phyloP scores from a whole-genome alignment of 495 filamentous ascomycete genomes.

The Rhypophila decipiens region DNA sequence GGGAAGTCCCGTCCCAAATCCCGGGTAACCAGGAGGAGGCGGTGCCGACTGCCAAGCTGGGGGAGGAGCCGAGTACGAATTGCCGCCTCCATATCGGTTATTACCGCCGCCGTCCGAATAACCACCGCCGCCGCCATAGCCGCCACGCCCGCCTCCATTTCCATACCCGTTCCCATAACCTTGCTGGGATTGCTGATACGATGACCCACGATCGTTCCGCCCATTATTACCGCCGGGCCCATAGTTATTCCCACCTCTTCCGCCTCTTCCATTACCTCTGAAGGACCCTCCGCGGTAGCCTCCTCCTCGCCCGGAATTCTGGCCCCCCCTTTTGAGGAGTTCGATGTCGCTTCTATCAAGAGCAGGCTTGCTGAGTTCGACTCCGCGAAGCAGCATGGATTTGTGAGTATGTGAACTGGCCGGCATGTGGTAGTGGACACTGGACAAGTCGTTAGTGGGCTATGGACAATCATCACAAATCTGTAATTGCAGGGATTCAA shows the following conservation, averaged over 20 bases:
- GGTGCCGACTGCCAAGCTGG: slow-evolving; percentile 37
- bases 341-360: slow-evolving; percentile 70
- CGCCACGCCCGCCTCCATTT: too few relatives aligned
- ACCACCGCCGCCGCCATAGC: background rate
- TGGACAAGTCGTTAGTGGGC: slow-evolving; percentile 34
- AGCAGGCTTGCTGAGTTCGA: slow-evolving; percentile 61
- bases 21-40: slow-evolving; percentile 24
- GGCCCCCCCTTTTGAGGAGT: slow-evolving; percentile 53
- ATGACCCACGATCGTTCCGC: slow-evolving; percentile 12
- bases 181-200: slow-evolving; percentile 13
- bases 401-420: slow-evolving; percentile 67
- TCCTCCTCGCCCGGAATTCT: slow-evolving; percentile 57
- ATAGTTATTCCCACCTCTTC: slow-evolving; percentile 33
- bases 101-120: background rate
- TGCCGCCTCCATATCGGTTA: background rate
- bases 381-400: slow-evolving; percentile 86
- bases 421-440: slow-evolving; percentile 80
- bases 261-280: slow-evolving; percentile 16
- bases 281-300: slow-evolving; percentile 38
- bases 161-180: slow-evolving; percentile 15
- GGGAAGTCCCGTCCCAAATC: slow-evolving; percentile 40
- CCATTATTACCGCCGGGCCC: slow-evolving; percentile 19
- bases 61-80: slow-evolving; percentile 29
- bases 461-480: too few relatives aligned
- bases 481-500: too few relatives aligned